A percentile compares a stretch with the other conserved stretches of the same genome.
Conservation (phyloP, 2,329 filamentous ascomycete genomes). For the Tricladium varicosporioides region DNA sequence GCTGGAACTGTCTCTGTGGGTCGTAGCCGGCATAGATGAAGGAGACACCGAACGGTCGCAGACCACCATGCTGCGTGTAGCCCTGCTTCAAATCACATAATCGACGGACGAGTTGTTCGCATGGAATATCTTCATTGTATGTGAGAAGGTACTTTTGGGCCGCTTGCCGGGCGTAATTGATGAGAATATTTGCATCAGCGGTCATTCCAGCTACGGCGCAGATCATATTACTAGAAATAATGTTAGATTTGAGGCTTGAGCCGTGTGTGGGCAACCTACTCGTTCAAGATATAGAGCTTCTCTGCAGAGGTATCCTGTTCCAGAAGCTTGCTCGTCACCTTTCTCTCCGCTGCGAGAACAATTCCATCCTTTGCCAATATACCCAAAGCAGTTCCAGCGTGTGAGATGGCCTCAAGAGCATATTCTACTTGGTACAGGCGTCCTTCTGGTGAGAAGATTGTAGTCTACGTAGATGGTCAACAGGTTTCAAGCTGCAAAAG, state of each 20-base stretch:
- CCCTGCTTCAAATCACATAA: conserved; percentile 98
- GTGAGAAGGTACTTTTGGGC: conserved; percentile 97
- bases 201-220: conserved; percentile 99
- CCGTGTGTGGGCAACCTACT: conserved; percentile 56
- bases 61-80: conserved; percentile 97
- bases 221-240: conserved; percentile 85
- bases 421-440: conserved; percentile 99
- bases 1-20: conserved; percentile 92
- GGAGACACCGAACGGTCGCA: conserved; percentile 95
- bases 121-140: conserved; percentile 99
- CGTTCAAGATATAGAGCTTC: conserved; percentile 99
- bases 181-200: conserved; percentile 98
- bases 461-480: conserved; percentile 62
- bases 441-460: conserved; percentile 99
- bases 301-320: conserved; percentile 99
- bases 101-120: conserved; percentile 94
- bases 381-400: conserved; percentile 93
- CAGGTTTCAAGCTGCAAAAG: conserved; percentile 15
- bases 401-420: conserved; percentile 96
- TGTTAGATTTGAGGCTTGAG: conserved; percentile 13
- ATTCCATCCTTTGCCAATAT: conserved; percentile 98
- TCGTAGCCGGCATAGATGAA: conserved; percentile 99
- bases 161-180: conserved; percentile 97
- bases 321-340: conserved; percentile 97
- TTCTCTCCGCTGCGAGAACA: conserved; percentile 94